Percentiles rank a stretch among this genome's conserved stretches.
Evolutionary conservation across 805 yeast species (phyloP).

Genomic region (Monosporozyma solicola): DNA sequence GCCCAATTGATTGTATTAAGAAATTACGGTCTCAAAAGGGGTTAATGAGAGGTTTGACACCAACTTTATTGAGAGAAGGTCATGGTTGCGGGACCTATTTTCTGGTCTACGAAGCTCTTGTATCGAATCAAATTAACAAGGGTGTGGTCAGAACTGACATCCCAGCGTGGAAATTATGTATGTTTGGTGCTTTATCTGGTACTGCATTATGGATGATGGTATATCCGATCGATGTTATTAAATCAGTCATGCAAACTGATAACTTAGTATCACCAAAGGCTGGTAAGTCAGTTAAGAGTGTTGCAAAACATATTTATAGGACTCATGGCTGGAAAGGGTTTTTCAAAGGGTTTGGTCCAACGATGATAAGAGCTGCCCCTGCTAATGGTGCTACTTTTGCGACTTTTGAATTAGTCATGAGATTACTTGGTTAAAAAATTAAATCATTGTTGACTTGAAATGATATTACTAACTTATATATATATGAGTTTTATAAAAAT

Average conservation of each 20-base stretch:
- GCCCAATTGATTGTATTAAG: conserved; percentile 36
- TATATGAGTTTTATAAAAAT: not conserved
- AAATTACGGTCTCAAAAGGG: conserved; percentile 50
- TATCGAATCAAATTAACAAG: conserved; percentile 41
- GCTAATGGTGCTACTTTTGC: conserved; percentile 96
- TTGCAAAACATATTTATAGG: conserved; percentile 45
- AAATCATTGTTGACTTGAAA: too few relatives aligned
- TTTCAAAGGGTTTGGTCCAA: conserved; percentile 85
- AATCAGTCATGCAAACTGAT: conserved; percentile 68
- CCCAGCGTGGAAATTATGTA: conserved; percentile 80
- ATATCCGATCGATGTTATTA: conserved; percentile 87
- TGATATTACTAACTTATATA: not conserved
- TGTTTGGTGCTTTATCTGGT: conserved; percentile 88
- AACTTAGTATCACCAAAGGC: conserved; percentile 41
- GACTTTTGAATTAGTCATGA: conserved; percentile 86
- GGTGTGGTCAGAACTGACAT: conserved; percentile 52
- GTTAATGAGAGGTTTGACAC: conserved; percentile 69
- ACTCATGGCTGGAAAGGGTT: conserved; percentile 66
- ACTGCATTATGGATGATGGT: conserved; percentile 74
- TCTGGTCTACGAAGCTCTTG: conserved; percentile 80
- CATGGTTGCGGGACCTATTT: conserved; percentile 87
- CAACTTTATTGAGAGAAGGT: conserved; percentile 77
- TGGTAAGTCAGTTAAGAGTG: conserved; percentile 43
- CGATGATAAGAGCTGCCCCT: conserved; percentile 93
- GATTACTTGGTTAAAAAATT: conserved; percentile 39